phyloP scores from a whole-genome alignment of 139 green algal species.

The Chlamydomonas schloesseri region DNA sequence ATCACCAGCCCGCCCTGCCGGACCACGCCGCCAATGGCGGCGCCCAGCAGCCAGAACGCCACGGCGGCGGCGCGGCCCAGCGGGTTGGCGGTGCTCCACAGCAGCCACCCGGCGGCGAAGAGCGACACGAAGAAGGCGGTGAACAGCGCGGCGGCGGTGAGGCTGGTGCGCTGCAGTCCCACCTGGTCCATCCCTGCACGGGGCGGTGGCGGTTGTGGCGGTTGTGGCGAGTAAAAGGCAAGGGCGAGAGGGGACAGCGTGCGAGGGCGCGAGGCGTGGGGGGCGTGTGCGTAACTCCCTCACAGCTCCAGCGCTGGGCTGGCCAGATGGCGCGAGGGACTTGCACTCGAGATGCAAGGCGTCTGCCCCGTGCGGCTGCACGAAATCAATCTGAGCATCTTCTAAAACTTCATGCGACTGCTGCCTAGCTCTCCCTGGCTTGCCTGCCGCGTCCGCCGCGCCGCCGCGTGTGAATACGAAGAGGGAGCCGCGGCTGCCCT shows the following conservation, averaged over 20 bases:
- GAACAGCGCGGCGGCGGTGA: slow-evolving; percentile 41
- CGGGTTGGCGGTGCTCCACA: slow-evolving; percentile 20
- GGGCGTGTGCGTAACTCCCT: too few relatives aligned
- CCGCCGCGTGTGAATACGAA: slow-evolving; percentile 85
- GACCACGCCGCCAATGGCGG: slow-evolving; percentile 26
- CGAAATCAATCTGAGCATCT: too few relatives aligned
- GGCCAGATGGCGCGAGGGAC: too few relatives aligned
- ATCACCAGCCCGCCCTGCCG: slow-evolving; percentile 38
- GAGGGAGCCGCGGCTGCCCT: slow-evolving; percentile 73
- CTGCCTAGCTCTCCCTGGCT: not conserved
- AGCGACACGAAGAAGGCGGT: slow-evolving; percentile 48
- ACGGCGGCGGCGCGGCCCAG: not conserved
- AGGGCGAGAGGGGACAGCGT: too few relatives aligned
- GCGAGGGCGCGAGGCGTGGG: too few relatives aligned
- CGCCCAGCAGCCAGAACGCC: slow-evolving; percentile 38
- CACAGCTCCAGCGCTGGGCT: too few relatives aligned
- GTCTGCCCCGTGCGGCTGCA: too few relatives aligned
- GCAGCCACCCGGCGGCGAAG: not conserved
- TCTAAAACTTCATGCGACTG: too few relatives aligned
- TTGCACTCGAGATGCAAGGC: too few relatives aligned
- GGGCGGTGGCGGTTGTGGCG: not conserved
- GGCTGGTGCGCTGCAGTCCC: slow-evolving; percentile 57
- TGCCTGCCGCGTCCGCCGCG: slow-evolving; percentile 66
- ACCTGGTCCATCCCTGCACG: slow-evolving; percentile 71
- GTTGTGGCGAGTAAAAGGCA: too few relatives aligned